A percentile compares a stretch with the other conserved stretches of the same genome.
These are phyloP conservation scores for Zasmidium cellare DNA, from an alignment of 2,329 filamentous ascomycete species.

Conservation along the genomic window DNA sequence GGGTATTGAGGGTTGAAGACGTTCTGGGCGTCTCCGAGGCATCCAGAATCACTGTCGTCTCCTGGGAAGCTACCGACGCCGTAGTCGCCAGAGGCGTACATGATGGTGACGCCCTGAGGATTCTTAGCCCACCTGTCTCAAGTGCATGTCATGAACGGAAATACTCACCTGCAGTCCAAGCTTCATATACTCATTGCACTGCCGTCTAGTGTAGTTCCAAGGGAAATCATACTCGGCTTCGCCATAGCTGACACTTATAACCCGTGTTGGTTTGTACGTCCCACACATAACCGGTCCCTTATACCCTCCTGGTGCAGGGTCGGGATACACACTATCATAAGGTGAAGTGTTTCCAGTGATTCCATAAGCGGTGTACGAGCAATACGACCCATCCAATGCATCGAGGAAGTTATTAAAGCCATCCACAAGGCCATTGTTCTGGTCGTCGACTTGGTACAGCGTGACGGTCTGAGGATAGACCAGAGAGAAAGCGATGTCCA, in stretches of 20 bases:
- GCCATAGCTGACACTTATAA: constrained; percentile 59
- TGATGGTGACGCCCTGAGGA: constrained; percentile 23
- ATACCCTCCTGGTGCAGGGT: constrained; percentile 48
- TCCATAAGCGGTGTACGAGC: constrained; percentile 15
- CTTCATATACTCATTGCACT: constrained; percentile 44
- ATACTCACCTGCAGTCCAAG: constrained; percentile 41
- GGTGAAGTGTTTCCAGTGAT: constrained; percentile 15
- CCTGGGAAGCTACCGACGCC: constrained; percentile 32
- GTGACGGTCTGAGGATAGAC: constrained; percentile 25
- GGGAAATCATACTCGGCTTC: constrained; percentile 54
- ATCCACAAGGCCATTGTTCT: background rate
- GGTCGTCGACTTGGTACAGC: constrained; percentile 24
- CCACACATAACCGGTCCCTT: constrained; percentile 48
- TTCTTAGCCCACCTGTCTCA: background rate
- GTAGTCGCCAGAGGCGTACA: constrained; percentile 42
- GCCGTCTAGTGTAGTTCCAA: constrained; percentile 49
- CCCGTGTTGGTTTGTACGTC: constrained; percentile 52
- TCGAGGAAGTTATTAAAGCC: constrained; percentile 18
- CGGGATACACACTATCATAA: constrained; percentile 43
- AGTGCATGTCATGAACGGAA: background rate
- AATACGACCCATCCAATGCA: constrained; percentile 22
- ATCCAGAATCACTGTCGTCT: constrained; percentile 30
- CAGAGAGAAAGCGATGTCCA: constrained; percentile 15
- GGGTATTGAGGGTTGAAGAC: constrained; percentile 24
- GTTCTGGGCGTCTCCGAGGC: constrained; percentile 24